Percentiles rank a stretch among this genome's conserved stretches.
Conservation (phyloP, 2,329 filamentous ascomycete species). For the Chrysoporthe cubensis region DNA sequence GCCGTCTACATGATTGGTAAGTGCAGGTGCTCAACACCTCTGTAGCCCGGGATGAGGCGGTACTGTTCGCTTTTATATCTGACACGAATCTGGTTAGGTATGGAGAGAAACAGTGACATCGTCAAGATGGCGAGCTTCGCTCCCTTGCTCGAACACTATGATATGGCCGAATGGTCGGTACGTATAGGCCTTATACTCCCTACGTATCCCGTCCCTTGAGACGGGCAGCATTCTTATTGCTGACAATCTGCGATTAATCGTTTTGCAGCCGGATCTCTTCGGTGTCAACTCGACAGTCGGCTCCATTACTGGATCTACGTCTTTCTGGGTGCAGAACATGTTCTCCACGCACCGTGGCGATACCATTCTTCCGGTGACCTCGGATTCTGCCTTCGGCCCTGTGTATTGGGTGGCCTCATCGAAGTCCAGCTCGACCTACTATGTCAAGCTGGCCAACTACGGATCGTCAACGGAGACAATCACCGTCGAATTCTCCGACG, state of each 20-base stretch:
- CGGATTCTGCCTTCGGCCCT: slow-evolving; percentile 29
- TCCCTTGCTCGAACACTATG: slow-evolving; percentile 41
- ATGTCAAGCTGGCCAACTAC: slow-evolving; percentile 25
- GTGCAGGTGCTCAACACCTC: neutral
- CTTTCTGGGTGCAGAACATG: slow-evolving; percentile 21
- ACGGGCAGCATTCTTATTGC: neutral
- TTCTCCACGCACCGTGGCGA: slow-evolving; percentile 18
- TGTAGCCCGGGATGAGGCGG: too few species aligned
- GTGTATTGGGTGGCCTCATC: slow-evolving; percentile 30
- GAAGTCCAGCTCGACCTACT: slow-evolving; percentile 16
- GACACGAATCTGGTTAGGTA: slow-evolving; percentile 23
- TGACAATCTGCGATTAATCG: neutral
- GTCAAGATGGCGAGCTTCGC: slow-evolving; percentile 18
- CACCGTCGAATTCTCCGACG: slow-evolving; percentile 49
- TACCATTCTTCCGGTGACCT: slow-evolving; percentile 27
- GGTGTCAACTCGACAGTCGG: slow-evolving; percentile 12
- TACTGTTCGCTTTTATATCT: neutral
- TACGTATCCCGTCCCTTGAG: neutral
- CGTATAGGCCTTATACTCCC: neutral
- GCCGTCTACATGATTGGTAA: slow-evolving; percentile 54
- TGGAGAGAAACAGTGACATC: slow-evolving; percentile 49
- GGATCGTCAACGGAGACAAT: slow-evolving; percentile 54
- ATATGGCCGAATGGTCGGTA: slow-evolving; percentile 52
- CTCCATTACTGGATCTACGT: slow-evolving; percentile 20
- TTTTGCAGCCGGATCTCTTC: slow-evolving; percentile 33